phyloP scores from a whole-genome alignment of 2,329 filamentous ascomycete genomes.

The Trichoderma cornu-damae region DNA sequence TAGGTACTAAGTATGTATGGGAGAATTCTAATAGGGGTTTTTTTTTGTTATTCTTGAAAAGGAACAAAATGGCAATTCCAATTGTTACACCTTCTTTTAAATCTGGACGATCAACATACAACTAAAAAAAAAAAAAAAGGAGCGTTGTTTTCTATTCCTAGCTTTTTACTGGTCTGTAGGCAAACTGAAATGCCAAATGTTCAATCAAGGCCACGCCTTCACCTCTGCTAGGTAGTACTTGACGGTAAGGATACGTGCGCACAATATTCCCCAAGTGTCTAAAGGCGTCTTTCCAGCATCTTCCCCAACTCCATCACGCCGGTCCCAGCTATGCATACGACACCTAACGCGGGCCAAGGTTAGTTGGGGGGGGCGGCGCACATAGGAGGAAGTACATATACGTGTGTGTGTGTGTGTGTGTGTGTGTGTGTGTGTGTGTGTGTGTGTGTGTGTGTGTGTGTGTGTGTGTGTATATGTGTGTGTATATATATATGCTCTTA shows the following conservation, averaged over 20 bases:
- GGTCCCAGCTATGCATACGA: constrained; percentile 17
- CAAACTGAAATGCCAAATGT: constrained; percentile 1
- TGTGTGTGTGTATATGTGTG: not conserved
- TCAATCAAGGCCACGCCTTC: constrained; percentile 9
- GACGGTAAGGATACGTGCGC: constrained; percentile 6
- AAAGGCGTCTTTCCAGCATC: constrained; percentile 12
- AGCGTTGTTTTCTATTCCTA: constrained; percentile 9
- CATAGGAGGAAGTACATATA: not conserved
- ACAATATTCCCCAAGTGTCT: constrained; percentile 6
- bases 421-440: not conserved
- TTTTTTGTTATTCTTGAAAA: no score
- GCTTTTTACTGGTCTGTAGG: constrained; percentile 4
- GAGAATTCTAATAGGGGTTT: no score
- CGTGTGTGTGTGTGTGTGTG: not conserved
- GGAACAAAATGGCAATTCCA: no score
- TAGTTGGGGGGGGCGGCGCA: not conserved
- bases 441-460: not conserved
- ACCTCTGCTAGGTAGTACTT: constrained; percentile 15
- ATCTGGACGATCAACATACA: no score
- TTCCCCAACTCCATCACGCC: constrained; percentile 14
- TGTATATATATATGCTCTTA: constrained; percentile 20
- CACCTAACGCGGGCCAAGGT: not conserved
- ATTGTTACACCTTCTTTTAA: no score
- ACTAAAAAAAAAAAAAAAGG: no score
- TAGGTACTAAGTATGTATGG: no score